Evolutionary conservation across 768 basidiomycete species (phyloP).

Genomic region (Suillus hirtellus): DNA sequence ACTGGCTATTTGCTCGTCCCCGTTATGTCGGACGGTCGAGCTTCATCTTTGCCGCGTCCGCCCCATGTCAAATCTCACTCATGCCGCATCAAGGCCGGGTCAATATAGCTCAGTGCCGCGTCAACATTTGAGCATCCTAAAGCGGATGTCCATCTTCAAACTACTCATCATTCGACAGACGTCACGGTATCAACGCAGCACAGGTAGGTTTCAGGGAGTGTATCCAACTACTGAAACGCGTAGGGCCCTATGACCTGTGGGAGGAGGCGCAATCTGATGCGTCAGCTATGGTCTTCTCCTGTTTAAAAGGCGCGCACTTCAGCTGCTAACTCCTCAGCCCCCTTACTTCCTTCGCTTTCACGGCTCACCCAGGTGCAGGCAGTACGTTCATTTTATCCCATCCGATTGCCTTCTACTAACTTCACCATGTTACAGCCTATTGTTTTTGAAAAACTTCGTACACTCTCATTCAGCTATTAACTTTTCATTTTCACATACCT

Average conservation of each 20-base stretch:
- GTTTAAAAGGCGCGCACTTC: neutral
- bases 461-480: neutral
- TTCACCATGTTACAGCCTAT: neutral
- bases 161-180: neutral
- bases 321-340: neutral
- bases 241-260: no score
- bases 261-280: neutral
- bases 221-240: constrained; percentile 24
- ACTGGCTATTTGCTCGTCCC: no score
- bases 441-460: neutral
- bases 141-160: neutral
- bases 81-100: no score
- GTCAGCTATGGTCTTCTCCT: neutral
- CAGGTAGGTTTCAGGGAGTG: constrained; percentile 42
- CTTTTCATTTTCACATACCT: neutral
- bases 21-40: no score
- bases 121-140: no score
- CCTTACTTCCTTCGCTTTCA: neutral
- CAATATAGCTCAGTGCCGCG: no score
- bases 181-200: constrained; percentile 41
- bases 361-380: constrained; percentile 4
- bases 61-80: no score
- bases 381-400: neutral
- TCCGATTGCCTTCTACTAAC: neutral
- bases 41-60: no score